These are phyloP conservation scores for Eurotiales sp. DNA, from an alignment of 2,329 filamentous ascomycete species.

Conservation along the genomic window DNA sequence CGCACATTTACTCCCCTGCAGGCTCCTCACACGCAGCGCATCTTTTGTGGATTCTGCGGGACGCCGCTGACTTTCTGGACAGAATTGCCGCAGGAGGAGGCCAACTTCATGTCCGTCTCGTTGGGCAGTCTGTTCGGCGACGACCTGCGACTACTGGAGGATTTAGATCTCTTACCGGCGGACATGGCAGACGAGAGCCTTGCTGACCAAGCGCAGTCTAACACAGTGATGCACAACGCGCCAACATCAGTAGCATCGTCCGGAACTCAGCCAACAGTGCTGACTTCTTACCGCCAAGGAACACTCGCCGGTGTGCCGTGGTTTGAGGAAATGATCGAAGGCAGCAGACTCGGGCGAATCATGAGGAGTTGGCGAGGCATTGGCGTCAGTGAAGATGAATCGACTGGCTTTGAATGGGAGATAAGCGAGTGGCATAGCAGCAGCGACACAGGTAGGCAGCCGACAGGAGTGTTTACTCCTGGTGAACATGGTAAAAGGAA, in stretches of 20 bases:
- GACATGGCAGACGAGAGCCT: constrained; percentile 34
- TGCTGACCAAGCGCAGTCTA: neutral
- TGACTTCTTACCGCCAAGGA: constrained; percentile 35
- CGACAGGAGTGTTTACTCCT: neutral
- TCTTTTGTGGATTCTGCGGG: constrained; percentile 91
- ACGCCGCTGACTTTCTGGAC: constrained; percentile 82
- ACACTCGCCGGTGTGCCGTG: constrained; percentile 64
- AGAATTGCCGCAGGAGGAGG: constrained; percentile 66
- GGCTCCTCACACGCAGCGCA: constrained; percentile 60
- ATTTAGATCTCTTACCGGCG: constrained; percentile 67
- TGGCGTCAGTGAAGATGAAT: constrained; percentile 60
- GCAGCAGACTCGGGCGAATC: constrained; percentile 67
- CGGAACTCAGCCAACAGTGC: constrained; percentile 15
- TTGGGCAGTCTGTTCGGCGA: constrained; percentile 71
- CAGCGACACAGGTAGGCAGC: constrained; percentile 16
- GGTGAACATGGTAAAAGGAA: constrained; percentile 11
- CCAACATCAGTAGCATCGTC: constrained; percentile 17
- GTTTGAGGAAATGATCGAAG: constrained; percentile 78
- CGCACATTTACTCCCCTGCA: constrained; percentile 61
- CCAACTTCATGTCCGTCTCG: constrained; percentile 74
- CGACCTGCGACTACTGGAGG: constrained; percentile 69
- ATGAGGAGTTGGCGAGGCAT: constrained; percentile 57
- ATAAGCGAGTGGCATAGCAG: constrained; percentile 67
- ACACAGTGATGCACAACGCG: neutral
- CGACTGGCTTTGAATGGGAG: constrained; percentile 74